A percentile compares a stretch with the other conserved stretches of the same genome.
Conservation (phyloP, 106 monocot species). For the Acanthochlamys bracteata region DNA sequence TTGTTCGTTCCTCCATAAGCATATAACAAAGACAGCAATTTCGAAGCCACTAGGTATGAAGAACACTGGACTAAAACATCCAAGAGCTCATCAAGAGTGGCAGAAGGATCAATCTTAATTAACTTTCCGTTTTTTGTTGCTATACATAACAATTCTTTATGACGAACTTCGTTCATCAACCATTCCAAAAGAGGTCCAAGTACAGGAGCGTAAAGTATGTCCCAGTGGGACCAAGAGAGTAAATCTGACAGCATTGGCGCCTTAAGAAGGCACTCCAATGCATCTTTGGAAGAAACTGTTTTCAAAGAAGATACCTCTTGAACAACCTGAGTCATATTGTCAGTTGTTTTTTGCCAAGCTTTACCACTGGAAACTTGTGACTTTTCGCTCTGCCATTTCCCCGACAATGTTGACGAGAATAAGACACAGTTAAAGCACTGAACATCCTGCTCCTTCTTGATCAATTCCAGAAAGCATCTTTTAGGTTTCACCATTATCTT, state of each 20-base stretch:
- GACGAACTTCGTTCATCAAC: constrained; percentile 37
- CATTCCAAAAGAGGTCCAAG: constrained; percentile 71
- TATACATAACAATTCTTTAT: constrained; percentile 60
- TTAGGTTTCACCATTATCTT: constrained; percentile 28
- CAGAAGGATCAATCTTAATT: constrained; percentile 61
- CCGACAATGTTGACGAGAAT: constrained; percentile 58
- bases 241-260: constrained; percentile 90
- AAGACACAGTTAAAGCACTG: constrained; percentile 28
- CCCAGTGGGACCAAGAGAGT: constrained; percentile 90
- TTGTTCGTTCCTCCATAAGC: constrained; percentile 51
- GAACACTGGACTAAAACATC: constrained; percentile 78
- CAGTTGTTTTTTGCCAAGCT: neutral
- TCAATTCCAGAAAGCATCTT: constrained; percentile 13
- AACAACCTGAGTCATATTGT: neutral
- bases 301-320: constrained; percentile 11
- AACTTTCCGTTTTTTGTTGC: constrained; percentile 71
- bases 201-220: constrained; percentile 60
- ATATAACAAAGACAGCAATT: constrained; percentile 69
- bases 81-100: constrained; percentile 68
- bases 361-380: constrained; percentile 5
- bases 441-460: constrained; percentile 22
- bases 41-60: constrained; percentile 56
- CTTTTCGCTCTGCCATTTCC: constrained; percentile 23
- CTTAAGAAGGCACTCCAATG: constrained; percentile 61
- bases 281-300: constrained; percentile 45